Evolutionary conservation across 2,329 filamentous ascomycete genomes (phyloP), one percentile per base, ranked within the genome.

Genomic region (Pezicula rhizophila): DNA sequence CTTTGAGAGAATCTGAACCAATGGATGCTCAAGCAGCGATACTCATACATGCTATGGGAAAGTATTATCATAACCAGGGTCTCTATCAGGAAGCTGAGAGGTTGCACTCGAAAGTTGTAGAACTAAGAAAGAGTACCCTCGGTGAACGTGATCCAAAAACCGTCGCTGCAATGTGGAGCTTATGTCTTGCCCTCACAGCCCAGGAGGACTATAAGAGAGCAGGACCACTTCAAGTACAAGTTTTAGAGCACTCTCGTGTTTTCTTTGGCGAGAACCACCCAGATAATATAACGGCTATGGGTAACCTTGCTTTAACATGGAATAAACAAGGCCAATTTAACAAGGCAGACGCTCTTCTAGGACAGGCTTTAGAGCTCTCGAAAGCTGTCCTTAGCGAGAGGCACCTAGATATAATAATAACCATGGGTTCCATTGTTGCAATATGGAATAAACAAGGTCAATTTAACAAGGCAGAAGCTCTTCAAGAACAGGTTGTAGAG

Each of bases 381-480:
- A 49, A 50, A 42, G 25, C 50, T 18, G 40, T 56, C 10, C 48
- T 63, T 4, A 58, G 60, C 40, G 51, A 58, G 26, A 52, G 46
- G 42, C 62, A 63, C 44, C 57, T 50, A 12, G 49, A 58, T 37
- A 62, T 60, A 17, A 47, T 64, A 11, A 0, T 3, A 31, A 53
- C 46, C n/a, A 62, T 62, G n/a, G n/a, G n/a, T n/a, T n/a, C n/a
- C n/a, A n/a, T n/a, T n/a, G n/a, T n/a, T n/a, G n/a, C n/a, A n/a
- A n/a, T n/a, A n/a, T n/a, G n/a, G n/a, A n/a, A n/a, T n/a, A n/a
- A n/a, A n/a, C 53, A 60, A 40, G 55, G 58, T 23, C 54, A 55
- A 47, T 64, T 45, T 56, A 54, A 53, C 17, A 56, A 62, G 45
- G 59, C 54, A 23, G 60, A 64, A 49, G 33, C 46, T 10, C 51